Evolutionary conservation across 768 basidiomycete species (phyloP), one percentile per base, ranked within the genome.

Genomic region (Russula lepida): DNA sequence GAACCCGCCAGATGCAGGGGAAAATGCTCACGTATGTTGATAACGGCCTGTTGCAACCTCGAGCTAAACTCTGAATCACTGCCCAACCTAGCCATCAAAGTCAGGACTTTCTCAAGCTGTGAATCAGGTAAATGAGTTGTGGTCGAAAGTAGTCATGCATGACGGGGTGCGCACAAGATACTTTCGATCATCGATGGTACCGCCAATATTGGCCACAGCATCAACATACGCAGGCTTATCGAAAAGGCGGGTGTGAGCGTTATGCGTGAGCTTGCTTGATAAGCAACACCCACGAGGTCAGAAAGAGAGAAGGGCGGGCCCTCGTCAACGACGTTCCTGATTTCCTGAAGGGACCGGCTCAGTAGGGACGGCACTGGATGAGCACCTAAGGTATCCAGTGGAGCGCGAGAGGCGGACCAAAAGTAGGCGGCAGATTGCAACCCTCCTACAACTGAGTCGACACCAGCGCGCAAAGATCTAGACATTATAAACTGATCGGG

Each of bases 21-120:
- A 23, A 51, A 17, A 25, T 17, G 50, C 66, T 62, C 51, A 66
- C 66, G 41, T 27, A 62, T 35, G 15, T 44, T 33, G 27, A 66
- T 62, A 9, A 64, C 59, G n/a, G 30, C 3, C 37, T 59, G 59
- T 44, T 66, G 64, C 35, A 66, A 21, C 54, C 25, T 53, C 30
- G 6, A 9, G n/a, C 43, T 25, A 35, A 62, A 65, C 12, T 44
- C 35, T 21, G 35, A 44, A 32, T 56, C 39, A 1, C 4, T 47
- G 23, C 43, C 30, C 25, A 65, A 52, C 35, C 60, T 55, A 15
- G 66, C 39, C 66, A 66, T 65, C 35, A 65, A 39, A 4, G 66
- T 65, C 39, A 66, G 27, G 28, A 66, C 37, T 25, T 59, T 60
- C 54, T 66, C 66, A 17, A 66, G 66, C 66, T 66, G 32, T 44